Conservation (phyloP, 2,329 filamentous ascomycete genomes). For the Pseudogymnoascus sp. region DNA sequence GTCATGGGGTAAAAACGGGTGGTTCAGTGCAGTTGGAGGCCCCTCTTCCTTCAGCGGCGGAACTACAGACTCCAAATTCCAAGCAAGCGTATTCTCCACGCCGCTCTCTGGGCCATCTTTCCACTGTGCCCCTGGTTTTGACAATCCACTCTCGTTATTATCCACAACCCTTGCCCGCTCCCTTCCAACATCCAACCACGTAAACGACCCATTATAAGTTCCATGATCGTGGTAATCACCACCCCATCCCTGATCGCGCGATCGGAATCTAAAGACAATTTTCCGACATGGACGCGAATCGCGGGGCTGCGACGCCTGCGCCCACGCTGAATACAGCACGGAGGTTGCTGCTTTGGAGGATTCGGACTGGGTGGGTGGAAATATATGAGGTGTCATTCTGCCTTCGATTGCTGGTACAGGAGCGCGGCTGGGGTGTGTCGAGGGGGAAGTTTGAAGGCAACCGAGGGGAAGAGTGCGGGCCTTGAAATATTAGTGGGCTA, state of each 20-base stretch:
- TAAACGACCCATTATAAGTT: constrained; percentile 43
- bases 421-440: constrained; percentile 12
- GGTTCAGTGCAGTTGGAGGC: constrained; percentile 24
- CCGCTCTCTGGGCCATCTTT: neutral
- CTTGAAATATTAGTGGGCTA: constrained; percentile 11
- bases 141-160: neutral
- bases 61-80: neutral
- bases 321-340: constrained; percentile 14
- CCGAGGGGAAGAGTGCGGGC: neutral
- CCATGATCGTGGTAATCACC: constrained; percentile 26
- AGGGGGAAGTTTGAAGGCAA: constrained; percentile 14
- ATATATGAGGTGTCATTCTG: neutral
- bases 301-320: constrained; percentile 13
- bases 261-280: constrained; percentile 50
- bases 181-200: constrained; percentile 57
- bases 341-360: neutral
- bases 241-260: constrained; percentile 52
- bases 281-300: constrained; percentile 45
- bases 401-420: neutral
- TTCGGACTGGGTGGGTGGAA: neutral
- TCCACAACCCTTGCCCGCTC: constrained; percentile 42
- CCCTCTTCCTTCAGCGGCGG: neutral
- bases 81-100: neutral
- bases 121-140: neutral
- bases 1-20: constrained; percentile 31